Evolutionary conservation across 208 protist species (phyloP).

Genomic region (Wallacemonas collosoma): DNA sequence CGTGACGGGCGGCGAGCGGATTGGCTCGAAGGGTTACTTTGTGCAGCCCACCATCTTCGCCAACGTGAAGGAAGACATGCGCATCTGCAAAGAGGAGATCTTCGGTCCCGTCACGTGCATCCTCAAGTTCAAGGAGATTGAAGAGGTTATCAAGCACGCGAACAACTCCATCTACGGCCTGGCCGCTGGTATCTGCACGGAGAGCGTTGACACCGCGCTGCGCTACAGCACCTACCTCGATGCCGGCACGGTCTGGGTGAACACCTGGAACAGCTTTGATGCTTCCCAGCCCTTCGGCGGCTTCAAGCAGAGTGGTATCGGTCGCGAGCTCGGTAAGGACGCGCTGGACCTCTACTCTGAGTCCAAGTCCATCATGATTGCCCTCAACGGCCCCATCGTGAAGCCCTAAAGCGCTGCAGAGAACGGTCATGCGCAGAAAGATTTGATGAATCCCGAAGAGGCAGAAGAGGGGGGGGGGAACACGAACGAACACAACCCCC

Average conservation of each 20-base stretch:
- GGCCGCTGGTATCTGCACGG: conserved; percentile 82
- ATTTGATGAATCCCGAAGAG: not conserved
- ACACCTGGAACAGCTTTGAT: conserved; percentile 88
- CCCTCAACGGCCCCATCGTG: conserved; percentile 54
- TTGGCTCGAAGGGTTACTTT: conserved; percentile 77
- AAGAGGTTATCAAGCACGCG: conserved; percentile 78
- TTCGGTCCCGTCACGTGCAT: conserved; percentile 89
- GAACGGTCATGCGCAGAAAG: not conserved
- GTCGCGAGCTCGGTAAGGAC: conserved; percentile 77
- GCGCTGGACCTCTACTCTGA: conserved; percentile 78
- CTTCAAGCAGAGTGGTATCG: conserved; percentile 88
- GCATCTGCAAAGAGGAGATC: conserved; percentile 86
- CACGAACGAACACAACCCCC: not conserved
- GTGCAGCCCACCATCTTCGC: conserved; percentile 85
- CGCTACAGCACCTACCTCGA: conserved; percentile 54
- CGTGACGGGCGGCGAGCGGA: conserved; percentile 57
- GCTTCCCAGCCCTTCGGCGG: conserved; percentile 76
- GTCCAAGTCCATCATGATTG: conserved; percentile 65
- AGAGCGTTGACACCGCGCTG: conserved; percentile 69
- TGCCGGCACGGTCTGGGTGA: conserved; percentile 89
- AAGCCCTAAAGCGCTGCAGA: conserved; percentile 41
- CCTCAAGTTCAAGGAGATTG: conserved; percentile 81
- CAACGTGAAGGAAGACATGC: conserved; percentile 71
- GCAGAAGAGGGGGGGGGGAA: conserved; percentile 17
- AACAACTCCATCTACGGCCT: conserved; percentile 86